A percentile compares a stretch with the other conserved stretches of the same genome.
Conservation (phyloP, 106 monocot species). For the Apostasia ramifera region DNA sequence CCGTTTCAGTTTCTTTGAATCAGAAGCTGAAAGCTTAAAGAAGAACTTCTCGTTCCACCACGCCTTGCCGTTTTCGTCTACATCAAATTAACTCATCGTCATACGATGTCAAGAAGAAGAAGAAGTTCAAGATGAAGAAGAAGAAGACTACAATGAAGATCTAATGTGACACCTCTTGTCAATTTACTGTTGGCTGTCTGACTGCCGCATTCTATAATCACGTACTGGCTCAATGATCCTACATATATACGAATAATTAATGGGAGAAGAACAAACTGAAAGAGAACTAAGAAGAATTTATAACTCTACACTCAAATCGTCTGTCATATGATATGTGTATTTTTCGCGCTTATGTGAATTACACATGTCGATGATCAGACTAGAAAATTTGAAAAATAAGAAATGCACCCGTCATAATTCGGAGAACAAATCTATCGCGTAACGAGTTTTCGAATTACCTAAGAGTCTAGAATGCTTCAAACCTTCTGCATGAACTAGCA, state of each 20-base stretch:
- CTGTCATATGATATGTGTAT: no score
- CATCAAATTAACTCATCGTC: background rate
- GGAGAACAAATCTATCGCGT: background rate
- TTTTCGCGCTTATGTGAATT: no score
- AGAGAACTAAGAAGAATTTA: no score
- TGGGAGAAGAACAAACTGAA: background rate
- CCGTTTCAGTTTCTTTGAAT: slow-evolving; percentile 13
- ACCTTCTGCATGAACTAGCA: slow-evolving; percentile 44
- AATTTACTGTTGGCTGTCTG: slow-evolving; percentile 25
- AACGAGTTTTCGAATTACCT: slow-evolving; percentile 8
- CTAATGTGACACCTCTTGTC: slow-evolving; percentile 17
- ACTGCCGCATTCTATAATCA: slow-evolving; percentile 31
- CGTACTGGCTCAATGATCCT: slow-evolving; percentile 42
- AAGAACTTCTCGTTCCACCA: slow-evolving; percentile 87
- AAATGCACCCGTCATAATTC: background rate
- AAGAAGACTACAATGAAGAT: background rate
- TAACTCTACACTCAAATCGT: no score
- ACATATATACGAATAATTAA: background rate
- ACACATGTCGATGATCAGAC: background rate
- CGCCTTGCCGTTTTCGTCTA: slow-evolving; percentile 37
- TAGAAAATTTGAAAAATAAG: background rate
- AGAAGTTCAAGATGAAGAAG: background rate
- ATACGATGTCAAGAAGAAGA: background rate
- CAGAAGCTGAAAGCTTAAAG: slow-evolving; percentile 27
- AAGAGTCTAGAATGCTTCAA: slow-evolving; percentile 25